phyloP scores from a whole-genome alignment of 345 rosid genomes.

The Carallia brachiata region DNA sequence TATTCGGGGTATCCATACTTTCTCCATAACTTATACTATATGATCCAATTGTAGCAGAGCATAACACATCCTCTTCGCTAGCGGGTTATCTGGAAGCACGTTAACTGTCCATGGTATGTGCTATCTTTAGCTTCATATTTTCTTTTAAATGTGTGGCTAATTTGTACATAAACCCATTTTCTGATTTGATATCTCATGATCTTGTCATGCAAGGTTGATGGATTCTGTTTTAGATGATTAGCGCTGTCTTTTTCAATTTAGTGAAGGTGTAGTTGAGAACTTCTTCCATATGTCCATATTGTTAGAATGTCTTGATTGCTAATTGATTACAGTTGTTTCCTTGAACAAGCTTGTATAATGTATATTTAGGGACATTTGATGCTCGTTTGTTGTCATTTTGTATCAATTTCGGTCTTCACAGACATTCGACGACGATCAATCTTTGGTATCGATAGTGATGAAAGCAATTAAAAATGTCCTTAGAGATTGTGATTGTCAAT shows the following conservation, averaged over 20 bases:
- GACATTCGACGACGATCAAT: too few species aligned
- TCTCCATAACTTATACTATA: background rate
- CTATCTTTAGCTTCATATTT: background rate
- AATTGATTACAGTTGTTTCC: conserved; percentile 1
- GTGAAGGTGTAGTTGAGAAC: background rate
- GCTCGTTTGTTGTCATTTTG: too few species aligned
- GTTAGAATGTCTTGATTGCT: conserved; percentile 5
- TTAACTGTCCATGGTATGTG: conserved; percentile 28
- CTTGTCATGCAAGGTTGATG: conserved; percentile 33
- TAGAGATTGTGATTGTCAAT: too few species aligned
- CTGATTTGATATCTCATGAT: conserved; percentile 4
- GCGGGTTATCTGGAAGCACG: conserved; percentile 30
- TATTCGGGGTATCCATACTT: background rate
- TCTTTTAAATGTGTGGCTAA: background rate
- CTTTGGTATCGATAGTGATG: too few species aligned
- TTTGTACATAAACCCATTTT: background rate
- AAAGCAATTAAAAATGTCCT: too few species aligned
- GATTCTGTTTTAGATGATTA: conserved; percentile 10
- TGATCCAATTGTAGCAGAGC: conserved; percentile 33
- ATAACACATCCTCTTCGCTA: conserved; percentile 38
- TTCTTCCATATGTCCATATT: conserved; percentile 11
- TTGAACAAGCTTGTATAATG: conserved; percentile 5
- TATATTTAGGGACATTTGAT: conserved; percentile 4
- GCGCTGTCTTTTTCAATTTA: background rate
- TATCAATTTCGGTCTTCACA: too few species aligned